Evolutionary conservation across 108 stramenopile species (phyloP).

Genomic region (Phaeodactylum tricornutum): DNA sequence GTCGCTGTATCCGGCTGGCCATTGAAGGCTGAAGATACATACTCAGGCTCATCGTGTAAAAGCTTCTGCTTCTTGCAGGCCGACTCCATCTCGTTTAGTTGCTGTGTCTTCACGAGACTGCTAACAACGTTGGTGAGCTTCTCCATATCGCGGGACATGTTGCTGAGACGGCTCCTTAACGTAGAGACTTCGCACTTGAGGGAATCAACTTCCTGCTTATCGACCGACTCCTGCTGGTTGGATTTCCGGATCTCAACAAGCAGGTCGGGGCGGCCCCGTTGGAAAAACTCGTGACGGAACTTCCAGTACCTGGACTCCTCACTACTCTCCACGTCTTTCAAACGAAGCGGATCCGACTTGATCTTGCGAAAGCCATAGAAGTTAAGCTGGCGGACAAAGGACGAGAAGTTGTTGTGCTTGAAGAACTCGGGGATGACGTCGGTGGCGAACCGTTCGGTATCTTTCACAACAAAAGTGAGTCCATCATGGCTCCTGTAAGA

Average conservation of each 20-base stretch:
- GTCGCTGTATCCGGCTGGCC: no score
- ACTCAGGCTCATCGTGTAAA: no score
- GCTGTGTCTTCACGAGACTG: constrained; percentile 1
- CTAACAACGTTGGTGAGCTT: neutral
- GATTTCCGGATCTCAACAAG: constrained; percentile 62
- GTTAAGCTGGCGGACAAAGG: constrained; percentile 89
- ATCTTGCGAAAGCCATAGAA: constrained; percentile 81
- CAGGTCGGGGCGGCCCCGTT: constrained; percentile 63
- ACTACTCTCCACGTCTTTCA: constrained; percentile 32
- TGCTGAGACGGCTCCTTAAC: constrained; percentile 20
- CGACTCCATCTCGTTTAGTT: neutral
- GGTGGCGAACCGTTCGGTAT: constrained; percentile 53
- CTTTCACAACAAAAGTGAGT: constrained; percentile 67
- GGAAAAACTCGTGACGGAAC: constrained; percentile 77
- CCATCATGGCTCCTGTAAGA: constrained; percentile 38
- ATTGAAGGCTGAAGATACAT: no score
- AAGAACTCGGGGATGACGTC: constrained; percentile 83
- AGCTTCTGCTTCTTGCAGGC: no score
- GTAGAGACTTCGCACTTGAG: constrained; percentile 53
- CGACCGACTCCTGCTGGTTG: constrained; percentile 53
- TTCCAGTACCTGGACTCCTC: constrained; percentile 59
- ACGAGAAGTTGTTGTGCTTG: constrained; percentile 92
- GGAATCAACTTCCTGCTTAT: constrained; percentile 61
- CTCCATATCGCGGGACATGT: constrained; percentile 33
- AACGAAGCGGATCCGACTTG: constrained; percentile 54